Evolutionary conservation across 208 protist species (phyloP).

Genomic region (Leishmania amazonensis): DNA sequence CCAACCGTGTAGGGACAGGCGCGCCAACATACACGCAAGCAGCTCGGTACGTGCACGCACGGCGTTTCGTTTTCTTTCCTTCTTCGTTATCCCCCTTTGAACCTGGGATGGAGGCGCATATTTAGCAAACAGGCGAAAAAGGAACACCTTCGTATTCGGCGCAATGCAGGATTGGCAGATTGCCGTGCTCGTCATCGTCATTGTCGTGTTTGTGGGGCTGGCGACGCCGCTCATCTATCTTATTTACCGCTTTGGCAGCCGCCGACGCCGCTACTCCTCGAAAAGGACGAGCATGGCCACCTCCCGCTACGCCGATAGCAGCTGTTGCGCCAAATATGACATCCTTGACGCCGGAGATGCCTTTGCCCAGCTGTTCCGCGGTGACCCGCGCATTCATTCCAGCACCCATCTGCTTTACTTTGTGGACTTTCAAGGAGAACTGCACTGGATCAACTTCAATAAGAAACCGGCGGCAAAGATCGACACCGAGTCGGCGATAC

Average conservation of each 20-base stretch:
- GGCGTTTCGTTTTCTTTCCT: not conserved
- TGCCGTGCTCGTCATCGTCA: conserved; percentile 54
- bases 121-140: not conserved
- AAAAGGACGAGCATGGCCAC: not conserved
- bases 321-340: not conserved
- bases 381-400: conserved; percentile 26
- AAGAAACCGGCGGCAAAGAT: conserved; percentile 15
- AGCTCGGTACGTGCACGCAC: not conserved
- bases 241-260: conserved; percentile 32
- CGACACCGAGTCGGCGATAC: conserved; percentile 18
- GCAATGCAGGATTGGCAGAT: conserved; percentile 63
- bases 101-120: not conserved
- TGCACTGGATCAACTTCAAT: conserved; percentile 46
- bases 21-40: not conserved
- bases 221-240: conserved; percentile 41
- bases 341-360: conserved; percentile 3
- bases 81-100: not conserved
- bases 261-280: not conserved
- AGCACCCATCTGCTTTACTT: conserved; percentile 47
- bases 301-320: conserved; percentile 9
- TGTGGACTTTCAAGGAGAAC: conserved; percentile 43
- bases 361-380: conserved; percentile 19
- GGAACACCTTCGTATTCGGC: not conserved
- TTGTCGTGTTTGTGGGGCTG: conserved; percentile 49
- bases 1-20: not conserved